A percentile compares a stretch with the other conserved stretches of the same genome.
These are phyloP conservation scores for Porpolomopsis calyptriformis DNA, from an alignment of 768 basidiomycete genomes.

Conservation along the genomic window DNA sequence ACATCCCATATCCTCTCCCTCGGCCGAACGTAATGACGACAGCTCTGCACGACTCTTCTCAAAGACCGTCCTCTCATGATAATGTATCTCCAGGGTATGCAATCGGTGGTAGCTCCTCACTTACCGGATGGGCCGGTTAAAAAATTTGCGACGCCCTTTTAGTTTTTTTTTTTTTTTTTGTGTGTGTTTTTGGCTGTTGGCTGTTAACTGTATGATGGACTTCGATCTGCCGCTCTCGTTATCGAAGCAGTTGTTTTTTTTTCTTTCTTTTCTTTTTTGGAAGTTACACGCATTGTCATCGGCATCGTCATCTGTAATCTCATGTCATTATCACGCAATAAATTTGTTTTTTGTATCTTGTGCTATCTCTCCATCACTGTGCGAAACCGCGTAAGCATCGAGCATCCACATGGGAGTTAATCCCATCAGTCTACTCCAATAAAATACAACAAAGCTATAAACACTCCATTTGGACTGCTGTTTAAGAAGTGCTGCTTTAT, in stretches of 20 bases:
- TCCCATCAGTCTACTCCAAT: neutral
- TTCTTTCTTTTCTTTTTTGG: too few species aligned
- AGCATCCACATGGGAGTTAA: neutral
- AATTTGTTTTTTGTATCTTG: neutral
- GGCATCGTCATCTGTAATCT: neutral
- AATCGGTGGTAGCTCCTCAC: constrained; percentile 23
- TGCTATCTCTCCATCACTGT: neutral
- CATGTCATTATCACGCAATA: neutral
- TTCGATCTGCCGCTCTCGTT: too few species aligned
- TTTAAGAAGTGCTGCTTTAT: too few species aligned
- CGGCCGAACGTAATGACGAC: too few species aligned
- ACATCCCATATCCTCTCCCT: too few species aligned
- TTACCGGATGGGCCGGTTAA: constrained; percentile 41
- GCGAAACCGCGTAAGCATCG: too few species aligned
- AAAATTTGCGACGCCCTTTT: constrained; percentile 11
- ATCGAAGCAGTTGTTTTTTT: too few species aligned
- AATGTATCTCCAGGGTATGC: neutral
- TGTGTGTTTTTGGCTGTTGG: neutral
- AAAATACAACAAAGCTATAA: too few species aligned
- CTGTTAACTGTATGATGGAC: neutral
- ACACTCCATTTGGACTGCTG: too few species aligned
- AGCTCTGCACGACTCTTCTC: too few species aligned
- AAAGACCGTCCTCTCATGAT: neutral
- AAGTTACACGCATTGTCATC: too few species aligned
- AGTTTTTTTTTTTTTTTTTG: constrained; percentile 1